Evolutionary conservation across 2,329 filamentous ascomycete species (phyloP).

Genomic region (Cladorrhinum sp.): DNA sequence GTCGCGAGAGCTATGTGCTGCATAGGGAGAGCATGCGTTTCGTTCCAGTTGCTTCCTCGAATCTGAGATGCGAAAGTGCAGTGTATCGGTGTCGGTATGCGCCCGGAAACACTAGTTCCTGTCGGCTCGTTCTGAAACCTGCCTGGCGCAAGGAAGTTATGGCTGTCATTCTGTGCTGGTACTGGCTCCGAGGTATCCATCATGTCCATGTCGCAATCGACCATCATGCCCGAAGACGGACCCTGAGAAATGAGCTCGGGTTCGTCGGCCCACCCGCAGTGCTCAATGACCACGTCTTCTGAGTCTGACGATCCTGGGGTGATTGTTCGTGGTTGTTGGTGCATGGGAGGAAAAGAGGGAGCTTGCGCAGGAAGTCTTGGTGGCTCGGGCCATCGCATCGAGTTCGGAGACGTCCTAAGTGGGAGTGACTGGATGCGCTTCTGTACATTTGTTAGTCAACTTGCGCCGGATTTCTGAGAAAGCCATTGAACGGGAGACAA

Average conservation of each 20-base stretch:
- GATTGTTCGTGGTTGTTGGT: slow-evolving; percentile 12
- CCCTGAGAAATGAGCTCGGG: slow-evolving; percentile 26
- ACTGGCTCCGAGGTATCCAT: slow-evolving; percentile 36
- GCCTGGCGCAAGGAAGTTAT: slow-evolving; percentile 31
- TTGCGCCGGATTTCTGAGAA: not conserved
- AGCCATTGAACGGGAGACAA: not conserved
- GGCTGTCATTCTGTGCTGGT: slow-evolving; percentile 9
- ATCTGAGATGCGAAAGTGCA: slow-evolving; percentile 55
- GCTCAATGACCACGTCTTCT: slow-evolving; percentile 28
- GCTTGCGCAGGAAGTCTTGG: slow-evolving; percentile 21
- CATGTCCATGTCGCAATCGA: slow-evolving; percentile 52
- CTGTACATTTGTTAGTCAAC: slow-evolving; percentile 37
- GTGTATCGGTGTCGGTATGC: slow-evolving; percentile 60
- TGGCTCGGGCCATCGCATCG: slow-evolving; percentile 24
- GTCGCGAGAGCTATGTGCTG: slow-evolving; percentile 38
- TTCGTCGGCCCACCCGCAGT: slow-evolving; percentile 24
- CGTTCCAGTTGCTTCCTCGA: slow-evolving; percentile 49
- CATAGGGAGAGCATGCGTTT: too few relatives aligned
- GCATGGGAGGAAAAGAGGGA: slow-evolving; percentile 11
- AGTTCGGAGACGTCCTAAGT: slow-evolving; percentile 24
- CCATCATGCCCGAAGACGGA: slow-evolving; percentile 17
- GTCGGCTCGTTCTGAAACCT: slow-evolving; percentile 33
- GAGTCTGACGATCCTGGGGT: slow-evolving; percentile 30
- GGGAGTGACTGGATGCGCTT: slow-evolving; percentile 30
- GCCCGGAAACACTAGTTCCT: slow-evolving; percentile 38